Evolutionary conservation across 495 filamentous ascomycete species (phyloP).

Genomic region (Jackrogersella multiformis): DNA sequence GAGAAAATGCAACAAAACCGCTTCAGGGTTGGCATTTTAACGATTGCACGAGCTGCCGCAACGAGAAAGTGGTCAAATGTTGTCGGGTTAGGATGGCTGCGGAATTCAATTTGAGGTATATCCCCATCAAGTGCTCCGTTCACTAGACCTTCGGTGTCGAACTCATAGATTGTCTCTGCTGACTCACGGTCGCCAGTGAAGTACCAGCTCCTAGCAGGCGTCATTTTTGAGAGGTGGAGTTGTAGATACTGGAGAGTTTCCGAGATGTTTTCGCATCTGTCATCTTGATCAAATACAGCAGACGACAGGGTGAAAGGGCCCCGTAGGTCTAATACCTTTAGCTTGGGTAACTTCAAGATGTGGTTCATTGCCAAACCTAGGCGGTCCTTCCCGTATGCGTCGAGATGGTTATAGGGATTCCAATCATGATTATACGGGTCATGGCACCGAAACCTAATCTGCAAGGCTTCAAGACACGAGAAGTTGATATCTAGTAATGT

Average conservation of each 20-base stretch:
- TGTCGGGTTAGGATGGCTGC: background rate
- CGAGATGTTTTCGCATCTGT: background rate
- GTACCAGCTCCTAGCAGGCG: constrained; percentile 11
- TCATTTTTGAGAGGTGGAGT: background rate
- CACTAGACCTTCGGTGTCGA: too few species aligned
- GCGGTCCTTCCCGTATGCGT: constrained; percentile 1
- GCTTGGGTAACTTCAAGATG: constrained; percentile 3
- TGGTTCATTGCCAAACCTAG: constrained; percentile 16
- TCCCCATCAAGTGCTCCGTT: too few species aligned
- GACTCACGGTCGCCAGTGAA: background rate
- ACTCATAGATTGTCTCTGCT: background rate
- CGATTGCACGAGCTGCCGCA: constrained; percentile 2
- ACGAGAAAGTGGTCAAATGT: constrained; percentile 14
- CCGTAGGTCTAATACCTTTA: background rate
- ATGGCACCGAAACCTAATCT: background rate
- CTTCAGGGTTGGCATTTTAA: constrained; percentile 9
- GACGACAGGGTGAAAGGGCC: constrained; percentile 2
- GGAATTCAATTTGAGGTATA: too few species aligned
- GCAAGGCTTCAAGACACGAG: background rate
- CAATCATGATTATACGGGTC: constrained; percentile 10
- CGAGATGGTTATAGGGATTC: constrained; percentile 9
- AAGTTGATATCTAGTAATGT: background rate
- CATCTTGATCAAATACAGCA: constrained; percentile 4
- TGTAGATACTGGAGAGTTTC: background rate
- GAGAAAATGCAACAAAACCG: background rate